Evolutionary conservation across 2,329 filamentous ascomycete species (phyloP).

Genomic region (Arthrobotrys megalospora): DNA sequence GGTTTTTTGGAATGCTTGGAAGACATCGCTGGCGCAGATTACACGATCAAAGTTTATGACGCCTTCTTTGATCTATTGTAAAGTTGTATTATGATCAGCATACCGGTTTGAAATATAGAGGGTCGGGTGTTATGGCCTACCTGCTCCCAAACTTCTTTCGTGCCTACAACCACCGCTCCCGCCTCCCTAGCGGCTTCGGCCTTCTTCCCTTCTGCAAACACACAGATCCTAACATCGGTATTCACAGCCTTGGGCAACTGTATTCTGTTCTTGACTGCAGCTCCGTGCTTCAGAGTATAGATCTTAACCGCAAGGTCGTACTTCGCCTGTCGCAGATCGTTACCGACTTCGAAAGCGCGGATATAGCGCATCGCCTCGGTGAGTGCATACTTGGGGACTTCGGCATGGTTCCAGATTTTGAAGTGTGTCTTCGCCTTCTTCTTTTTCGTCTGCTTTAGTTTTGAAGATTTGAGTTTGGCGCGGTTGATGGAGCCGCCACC

Average conservation of each 20-base stretch:
- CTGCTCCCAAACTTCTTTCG: slow-evolving; percentile 85
- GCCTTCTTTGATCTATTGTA: slow-evolving; percentile 73
- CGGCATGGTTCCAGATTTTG: slow-evolving; percentile 65
- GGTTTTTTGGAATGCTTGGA: slow-evolving; percentile 84
- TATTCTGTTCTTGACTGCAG: slow-evolving; percentile 88
- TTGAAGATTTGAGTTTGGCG: slow-evolving; percentile 37
- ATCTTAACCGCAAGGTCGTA: slow-evolving; percentile 91
- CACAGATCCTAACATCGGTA: slow-evolving; percentile 88
- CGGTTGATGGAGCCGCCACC: slow-evolving; percentile 28
- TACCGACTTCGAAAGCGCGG: slow-evolving; percentile 91
- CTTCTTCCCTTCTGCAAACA: slow-evolving; percentile 83
- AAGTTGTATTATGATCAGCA: slow-evolving; percentile 1
- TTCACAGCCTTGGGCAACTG: slow-evolving; percentile 90
- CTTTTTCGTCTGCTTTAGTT: slow-evolving; percentile 42
- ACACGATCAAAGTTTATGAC: slow-evolving; percentile 89
- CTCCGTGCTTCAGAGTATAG: slow-evolving; percentile 85
- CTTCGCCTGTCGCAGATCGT: slow-evolving; percentile 79
- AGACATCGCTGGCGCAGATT: slow-evolving; percentile 84
- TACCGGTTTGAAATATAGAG: neutral
- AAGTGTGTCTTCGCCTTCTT: slow-evolving; percentile 57
- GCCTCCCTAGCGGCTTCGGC: slow-evolving; percentile 81
- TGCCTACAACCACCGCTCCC: slow-evolving; percentile 86
- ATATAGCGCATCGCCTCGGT: slow-evolving; percentile 97
- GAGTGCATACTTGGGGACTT: slow-evolving; percentile 80
- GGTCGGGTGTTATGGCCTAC: slow-evolving; percentile 68